phyloP scores from a whole-genome alignment of 352 stramenopile species.

The Phytopythium litorale region DNA sequence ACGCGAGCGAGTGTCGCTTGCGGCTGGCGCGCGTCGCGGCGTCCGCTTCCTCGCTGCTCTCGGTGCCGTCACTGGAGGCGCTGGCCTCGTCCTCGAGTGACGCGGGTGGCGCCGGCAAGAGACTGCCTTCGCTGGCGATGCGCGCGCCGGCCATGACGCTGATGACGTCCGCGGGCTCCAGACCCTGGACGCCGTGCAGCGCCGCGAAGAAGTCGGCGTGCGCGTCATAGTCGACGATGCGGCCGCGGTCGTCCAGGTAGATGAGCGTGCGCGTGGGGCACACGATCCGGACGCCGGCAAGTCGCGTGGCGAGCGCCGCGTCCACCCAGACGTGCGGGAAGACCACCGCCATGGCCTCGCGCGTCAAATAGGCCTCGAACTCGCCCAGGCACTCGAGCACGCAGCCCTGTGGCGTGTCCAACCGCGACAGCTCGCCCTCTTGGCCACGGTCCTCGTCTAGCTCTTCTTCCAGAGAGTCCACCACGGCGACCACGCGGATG shows the following conservation, averaged over 20 bases:
- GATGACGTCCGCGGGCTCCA: conserved; percentile 12
- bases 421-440: neutral
- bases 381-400: conserved; percentile 24
- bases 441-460: neutral
- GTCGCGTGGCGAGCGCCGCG: conserved; percentile 6
- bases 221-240: conserved; percentile 28
- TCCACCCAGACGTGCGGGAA: conserved; percentile 20
- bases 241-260: conserved; percentile 17
- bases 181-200: conserved; percentile 19
- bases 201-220: conserved; percentile 33
- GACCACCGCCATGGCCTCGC: conserved; percentile 15
- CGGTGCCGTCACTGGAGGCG: neutral
- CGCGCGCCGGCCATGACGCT: conserved; percentile 18
- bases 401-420: conserved; percentile 13
- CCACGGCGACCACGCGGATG: conserved; percentile 15
- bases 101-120: conserved; percentile 15
- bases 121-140: conserved; percentile 21
- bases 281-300: conserved; percentile 17
- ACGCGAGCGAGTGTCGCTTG: conserved; percentile 9
- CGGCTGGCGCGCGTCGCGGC: neutral
- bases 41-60: neutral
- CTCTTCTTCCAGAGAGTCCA: conserved; percentile 3
- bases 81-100: neutral
- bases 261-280: conserved; percentile 31
- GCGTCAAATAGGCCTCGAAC: conserved; percentile 21